Base-by-base conservation (phyloP, 1,139 yeast species). In the Geotrichum fermentans region DNA sequence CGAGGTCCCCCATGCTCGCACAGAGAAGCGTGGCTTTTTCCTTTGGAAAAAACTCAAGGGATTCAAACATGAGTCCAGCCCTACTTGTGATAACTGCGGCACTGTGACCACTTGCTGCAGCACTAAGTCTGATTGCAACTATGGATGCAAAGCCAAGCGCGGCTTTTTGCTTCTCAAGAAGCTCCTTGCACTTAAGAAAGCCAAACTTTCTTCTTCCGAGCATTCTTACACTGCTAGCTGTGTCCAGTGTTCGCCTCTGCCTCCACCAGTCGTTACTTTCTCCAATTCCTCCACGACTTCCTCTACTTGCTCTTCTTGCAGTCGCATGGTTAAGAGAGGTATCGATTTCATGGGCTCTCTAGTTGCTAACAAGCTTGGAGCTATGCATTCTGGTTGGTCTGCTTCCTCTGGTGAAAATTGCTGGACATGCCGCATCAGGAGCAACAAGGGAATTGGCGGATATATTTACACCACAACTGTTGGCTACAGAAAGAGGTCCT, bases 41-140 rank as follows among this genome's bases (percentile, higher is more conserved):
- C 28, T 36, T 6, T 17, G 20, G 28, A 36, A 36, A 14, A 36
- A 36, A 28, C 16, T 36, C 4, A 16, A n/a, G 8, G 26, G 16
- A 8, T 14, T 21, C 5, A 36, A 36, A 28, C 10, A 18, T 14
- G 20, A 21, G 21, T 33, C 36, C 28, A 6, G 10, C 28, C 8
- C 8, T 24, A 6, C 28, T 24, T 6, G 47, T 41, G 17, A 42
- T 20, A 20, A 17, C 13, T 16, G 22, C 35, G n/a, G 30, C 52
- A n/a, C 21, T 16, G n/a, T 16, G 37, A 24, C 28, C 14, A 17
- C 14, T n/a, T 6, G 28, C 28, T 24, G 28, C 28, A 10, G 17
- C 4, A n/a, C 38, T 8, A 4, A 24, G 7, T 36, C 47, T 14
- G 7, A 30, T 20, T 38, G 32, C 30, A 29, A 44, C 17, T 17